Evolutionary conservation across 2,329 filamentous ascomycete genomes (phyloP).

Genomic region (Periglandula ipomoeae): DNA sequence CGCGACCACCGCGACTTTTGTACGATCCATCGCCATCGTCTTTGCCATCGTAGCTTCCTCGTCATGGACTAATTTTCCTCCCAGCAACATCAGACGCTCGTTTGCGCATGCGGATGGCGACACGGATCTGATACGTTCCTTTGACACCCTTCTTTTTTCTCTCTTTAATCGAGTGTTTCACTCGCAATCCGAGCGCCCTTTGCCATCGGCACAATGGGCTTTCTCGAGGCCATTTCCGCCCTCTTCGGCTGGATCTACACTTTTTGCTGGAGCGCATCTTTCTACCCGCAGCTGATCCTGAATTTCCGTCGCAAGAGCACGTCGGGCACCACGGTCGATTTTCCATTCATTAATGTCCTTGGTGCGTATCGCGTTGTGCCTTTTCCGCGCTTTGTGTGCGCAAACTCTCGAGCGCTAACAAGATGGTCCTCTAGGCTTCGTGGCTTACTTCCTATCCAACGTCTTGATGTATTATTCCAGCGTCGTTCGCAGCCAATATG

Average conservation of each 20-base stretch:
- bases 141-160: neutral
- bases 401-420: too few relatives aligned
- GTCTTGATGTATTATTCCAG: slow-evolving; percentile 69
- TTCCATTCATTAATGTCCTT: slow-evolving; percentile 64
- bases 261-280: slow-evolving; percentile 73
- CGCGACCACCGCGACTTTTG: neutral
- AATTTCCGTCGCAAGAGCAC: slow-evolving; percentile 73
- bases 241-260: slow-evolving; percentile 70
- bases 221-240: slow-evolving; percentile 42
- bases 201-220: slow-evolving; percentile 14
- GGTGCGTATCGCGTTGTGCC: slow-evolving; percentile 29
- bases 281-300: slow-evolving; percentile 82
- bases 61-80: neutral
- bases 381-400: too few relatives aligned
- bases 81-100: neutral
- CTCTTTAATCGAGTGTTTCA: too few relatives aligned
- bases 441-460: slow-evolving; percentile 68
- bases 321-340: slow-evolving; percentile 78
- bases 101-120: neutral
- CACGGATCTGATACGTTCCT: too few relatives aligned
- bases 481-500: slow-evolving; percentile 72
- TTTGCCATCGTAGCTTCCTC: too few relatives aligned
- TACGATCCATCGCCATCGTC: too few relatives aligned
- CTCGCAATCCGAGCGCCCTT: neutral
- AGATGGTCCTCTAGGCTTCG: slow-evolving; percentile 45